Evolutionary conservation across 2,329 filamentous ascomycete genomes (phyloP), one percentile per base, ranked within the genome.

Genomic region (Metarhizium humberi): DNA sequence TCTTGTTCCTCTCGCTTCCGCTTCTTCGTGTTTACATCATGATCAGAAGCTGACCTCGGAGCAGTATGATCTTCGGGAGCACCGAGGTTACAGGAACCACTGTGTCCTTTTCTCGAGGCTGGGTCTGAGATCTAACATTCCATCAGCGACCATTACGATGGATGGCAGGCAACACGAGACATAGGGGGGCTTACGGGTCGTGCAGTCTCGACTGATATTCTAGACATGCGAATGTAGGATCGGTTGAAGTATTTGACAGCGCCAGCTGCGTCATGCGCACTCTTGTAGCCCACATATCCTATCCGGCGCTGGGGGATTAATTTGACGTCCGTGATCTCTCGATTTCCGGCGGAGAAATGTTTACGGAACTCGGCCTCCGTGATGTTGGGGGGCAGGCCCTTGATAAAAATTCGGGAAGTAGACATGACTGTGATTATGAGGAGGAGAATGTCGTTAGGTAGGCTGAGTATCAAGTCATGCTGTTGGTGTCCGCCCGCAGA

Each of bases 221-320:
- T 95, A 56, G 92, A 96, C 88, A 96, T 94, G 64, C 91, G 90
- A 65, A 99, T 90, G 73, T 91, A 99, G 60, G 92, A 87, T 69
- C 84, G 90, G 77, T 99, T 92, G 78, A 96, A 96, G 76, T 96
- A 95, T 71, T 89, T 92, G 69, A 95, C 88, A 48, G 94, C 92
- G 66, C 85, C 82, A 56, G 82, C 77, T 55, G 94, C 94, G 68
- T 90, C 87, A 59, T 92, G 84, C 14, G 87, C 76, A 52, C 82
- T 88, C 73, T 89, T 92, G 78, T 92, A 97, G 59, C 94, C 94
- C 57, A 99, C 84, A 78, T 96, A 99, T 63, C 92, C 94, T 71
- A 99, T 96, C 63, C 92, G 84, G 65, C 94, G 84, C 66, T 91
- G 85, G 6, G 90, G 83, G 67, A 97, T 89, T 68, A 96, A 82